Percentiles rank a stretch among this genome's conserved stretches.
Evolutionary conservation across 768 basidiomycete genomes (phyloP).

Genomic region (Suillus paluster): DNA sequence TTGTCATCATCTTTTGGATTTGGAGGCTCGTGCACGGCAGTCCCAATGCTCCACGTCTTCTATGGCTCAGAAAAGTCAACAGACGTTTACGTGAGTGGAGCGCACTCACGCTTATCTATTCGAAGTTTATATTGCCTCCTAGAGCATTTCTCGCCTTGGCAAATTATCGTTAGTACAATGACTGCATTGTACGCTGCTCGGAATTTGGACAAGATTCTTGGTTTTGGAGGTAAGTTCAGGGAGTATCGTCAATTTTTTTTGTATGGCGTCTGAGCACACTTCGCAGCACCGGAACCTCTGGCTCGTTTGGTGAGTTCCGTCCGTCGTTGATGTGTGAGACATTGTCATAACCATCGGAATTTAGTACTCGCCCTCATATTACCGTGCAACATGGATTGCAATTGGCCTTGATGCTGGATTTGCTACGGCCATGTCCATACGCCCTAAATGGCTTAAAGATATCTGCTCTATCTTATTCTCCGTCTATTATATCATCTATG

Average conservation of each 20-base stretch:
- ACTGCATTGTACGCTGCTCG: constrained; percentile 83
- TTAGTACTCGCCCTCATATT: constrained; percentile 91
- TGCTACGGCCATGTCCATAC: constrained; percentile 92
- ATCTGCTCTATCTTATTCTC: constrained; percentile 85
- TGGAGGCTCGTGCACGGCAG: constrained; percentile 76
- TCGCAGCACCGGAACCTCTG: constrained; percentile 87
- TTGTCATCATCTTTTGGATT: constrained; percentile 91
- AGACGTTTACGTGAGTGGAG: constrained; percentile 56
- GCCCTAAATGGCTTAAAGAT: constrained; percentile 90
- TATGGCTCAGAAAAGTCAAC: constrained; percentile 66
- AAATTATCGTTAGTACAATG: constrained; percentile 84
- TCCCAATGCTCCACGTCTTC: constrained; percentile 64
- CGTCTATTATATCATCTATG: constrained; percentile 85
- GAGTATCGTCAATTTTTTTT: no score
- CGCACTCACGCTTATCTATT: neutral
- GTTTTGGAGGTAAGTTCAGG: constrained; percentile 63
- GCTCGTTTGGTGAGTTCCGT: constrained; percentile 72
- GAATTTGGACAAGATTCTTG: constrained; percentile 85
- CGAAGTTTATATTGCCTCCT: constrained; percentile 2
- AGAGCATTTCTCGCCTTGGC: constrained; percentile 96
- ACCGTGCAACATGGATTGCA: constrained; percentile 93
- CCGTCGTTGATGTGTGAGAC: constrained; percentile 7
- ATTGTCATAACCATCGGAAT: constrained; percentile 12
- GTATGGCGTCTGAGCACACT: constrained; percentile 8
- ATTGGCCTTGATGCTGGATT: constrained; percentile 98